Evolutionary conservation across 768 basidiomycete genomes (phyloP).

Genomic region (Amylocystis lapponica): DNA sequence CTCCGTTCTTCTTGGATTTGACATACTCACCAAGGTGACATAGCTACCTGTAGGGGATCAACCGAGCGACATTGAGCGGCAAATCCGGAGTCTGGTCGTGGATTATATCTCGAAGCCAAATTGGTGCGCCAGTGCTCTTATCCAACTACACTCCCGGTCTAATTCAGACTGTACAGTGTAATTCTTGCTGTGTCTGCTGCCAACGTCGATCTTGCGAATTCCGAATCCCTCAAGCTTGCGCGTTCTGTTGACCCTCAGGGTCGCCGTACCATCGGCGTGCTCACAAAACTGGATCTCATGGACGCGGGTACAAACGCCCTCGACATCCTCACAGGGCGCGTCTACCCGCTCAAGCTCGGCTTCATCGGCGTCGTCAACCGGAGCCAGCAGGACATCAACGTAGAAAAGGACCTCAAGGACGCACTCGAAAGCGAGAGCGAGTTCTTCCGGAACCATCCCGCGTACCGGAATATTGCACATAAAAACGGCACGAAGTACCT

Average conservation of each 20-base stretch:
- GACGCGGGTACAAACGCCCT: slow-evolving; percentile 98
- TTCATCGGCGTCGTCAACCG: slow-evolving; percentile 98
- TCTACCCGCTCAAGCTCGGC: slow-evolving; percentile 96
- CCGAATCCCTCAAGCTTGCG: slow-evolving; percentile 94
- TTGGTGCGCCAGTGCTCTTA: slow-evolving; percentile 48
- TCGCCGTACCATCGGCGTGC: slow-evolving; percentile 90
- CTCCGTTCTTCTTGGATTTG: no score
- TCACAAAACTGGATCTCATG: slow-evolving; percentile 98
- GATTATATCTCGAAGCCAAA: slow-evolving; percentile 98
- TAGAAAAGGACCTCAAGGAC: slow-evolving; percentile 78
- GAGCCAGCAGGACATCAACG: slow-evolving; percentile 95
- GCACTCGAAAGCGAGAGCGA: slow-evolving; percentile 82
- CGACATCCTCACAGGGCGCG: slow-evolving; percentile 92
- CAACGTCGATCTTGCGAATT: slow-evolving; percentile 98
- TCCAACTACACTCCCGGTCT: neutral
- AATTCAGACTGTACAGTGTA: slow-evolving; percentile 47
- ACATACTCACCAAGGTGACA: neutral
- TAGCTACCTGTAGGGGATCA: slow-evolving; percentile 96
- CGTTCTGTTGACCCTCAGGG: slow-evolving; percentile 95
- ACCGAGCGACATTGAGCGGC: slow-evolving; percentile 95
- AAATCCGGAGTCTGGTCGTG: slow-evolving; percentile 89
- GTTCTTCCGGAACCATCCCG: slow-evolving; percentile 86
- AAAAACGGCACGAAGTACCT: slow-evolving; percentile 97
- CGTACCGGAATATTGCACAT: slow-evolving; percentile 93
- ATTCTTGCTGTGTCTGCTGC: slow-evolving; percentile 96